Conservation (phyloP, 805 yeast species). For the Sugiyamaella qingdaonensis region DNA sequence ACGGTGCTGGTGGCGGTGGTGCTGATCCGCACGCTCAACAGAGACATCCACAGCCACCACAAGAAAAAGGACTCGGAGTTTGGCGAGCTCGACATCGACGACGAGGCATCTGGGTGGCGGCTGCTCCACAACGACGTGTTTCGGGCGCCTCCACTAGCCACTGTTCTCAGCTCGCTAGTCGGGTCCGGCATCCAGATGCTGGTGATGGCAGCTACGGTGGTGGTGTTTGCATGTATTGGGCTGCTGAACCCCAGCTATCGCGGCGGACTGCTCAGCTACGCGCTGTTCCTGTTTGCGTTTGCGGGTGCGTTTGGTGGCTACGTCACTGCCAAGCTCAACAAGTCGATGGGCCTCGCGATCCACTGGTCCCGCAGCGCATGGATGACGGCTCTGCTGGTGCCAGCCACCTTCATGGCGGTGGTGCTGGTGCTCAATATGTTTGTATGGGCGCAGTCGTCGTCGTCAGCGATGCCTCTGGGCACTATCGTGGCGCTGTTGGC, state of each 20-base stretch:
- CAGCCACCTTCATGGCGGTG: conserved; percentile 42
- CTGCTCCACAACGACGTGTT: conserved; percentile 51
- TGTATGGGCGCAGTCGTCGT: conserved; percentile 72
- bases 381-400: conserved; percentile 29
- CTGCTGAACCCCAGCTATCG: conserved; percentile 60
- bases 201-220: conserved; percentile 56
- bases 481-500: conserved; percentile 59
- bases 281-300: conserved; percentile 54
- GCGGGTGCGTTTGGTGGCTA: conserved; percentile 77
- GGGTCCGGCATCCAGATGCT: conserved; percentile 74
- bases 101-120: conserved; percentile 47
- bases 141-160: conserved; percentile 46
- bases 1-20: conserved; percentile 64
- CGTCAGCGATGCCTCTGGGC: conserved; percentile 74
- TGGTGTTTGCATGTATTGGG: conserved; percentile 51
- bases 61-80: conserved; percentile 13
- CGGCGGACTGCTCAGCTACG: conserved; percentile 61
- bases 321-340: conserved; percentile 60
- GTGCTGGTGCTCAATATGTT: conserved; percentile 59
- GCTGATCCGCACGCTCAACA: conserved; percentile 50
- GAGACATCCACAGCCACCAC: conserved; percentile 43
- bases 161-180: conserved; percentile 51
- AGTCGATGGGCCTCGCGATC: conserved; percentile 43
- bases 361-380: conserved; percentile 31
- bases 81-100: conserved; percentile 20